Percentiles rank a stretch among this genome's conserved stretches.
These are phyloP conservation scores for Penicillium paradoxum DNA, from an alignment of 495 filamentous ascomycete genomes.

Conservation along the genomic window DNA sequence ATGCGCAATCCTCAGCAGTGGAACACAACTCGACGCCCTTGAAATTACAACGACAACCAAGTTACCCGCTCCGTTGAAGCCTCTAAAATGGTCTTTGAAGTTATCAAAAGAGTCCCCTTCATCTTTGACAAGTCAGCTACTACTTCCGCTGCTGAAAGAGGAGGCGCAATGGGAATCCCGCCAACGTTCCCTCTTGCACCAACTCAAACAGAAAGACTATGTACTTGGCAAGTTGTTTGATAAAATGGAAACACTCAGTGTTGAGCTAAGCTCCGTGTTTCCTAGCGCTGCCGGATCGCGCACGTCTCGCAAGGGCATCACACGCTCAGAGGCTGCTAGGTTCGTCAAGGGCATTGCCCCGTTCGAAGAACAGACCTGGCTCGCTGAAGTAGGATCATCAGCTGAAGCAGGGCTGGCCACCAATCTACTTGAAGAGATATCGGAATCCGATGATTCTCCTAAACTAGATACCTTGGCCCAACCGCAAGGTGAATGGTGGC, in stretches of 20 bases:
- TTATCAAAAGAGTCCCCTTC: constrained; percentile 52
- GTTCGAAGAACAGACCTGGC: constrained; percentile 44
- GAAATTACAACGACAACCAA: constrained; percentile 53
- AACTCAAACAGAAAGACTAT: constrained; percentile 71
- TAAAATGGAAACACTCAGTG: constrained; percentile 65
- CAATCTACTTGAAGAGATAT: constrained; percentile 26
- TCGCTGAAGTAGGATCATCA: constrained; percentile 21
- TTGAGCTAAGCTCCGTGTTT: constrained; percentile 66
- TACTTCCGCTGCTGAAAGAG: constrained; percentile 63
- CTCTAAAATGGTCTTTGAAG: constrained; percentile 64
- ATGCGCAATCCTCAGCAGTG: constrained; percentile 25
- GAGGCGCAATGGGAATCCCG: constrained; percentile 46
- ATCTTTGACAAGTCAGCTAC: constrained; percentile 53
- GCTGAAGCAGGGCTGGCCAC: constrained; percentile 16
- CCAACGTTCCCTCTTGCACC: constrained; percentile 52
- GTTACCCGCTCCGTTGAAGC: constrained; percentile 61
- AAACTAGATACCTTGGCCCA: constrained; percentile 11
- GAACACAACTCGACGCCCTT: constrained; percentile 35
- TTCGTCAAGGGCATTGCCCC: constrained; percentile 42
- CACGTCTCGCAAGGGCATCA: constrained; percentile 27
- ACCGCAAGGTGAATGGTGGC: constrained; percentile 39
- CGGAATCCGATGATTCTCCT: neutral
- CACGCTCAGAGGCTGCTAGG: constrained; percentile 33
- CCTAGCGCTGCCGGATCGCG: constrained; percentile 53
- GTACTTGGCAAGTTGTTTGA: constrained; percentile 71